Percentiles rank a stretch among this genome's conserved stretches.
These are phyloP conservation scores for Neurospora sublineolata DNA, from an alignment of 495 filamentous ascomycete genomes.

Conservation along the genomic window DNA sequence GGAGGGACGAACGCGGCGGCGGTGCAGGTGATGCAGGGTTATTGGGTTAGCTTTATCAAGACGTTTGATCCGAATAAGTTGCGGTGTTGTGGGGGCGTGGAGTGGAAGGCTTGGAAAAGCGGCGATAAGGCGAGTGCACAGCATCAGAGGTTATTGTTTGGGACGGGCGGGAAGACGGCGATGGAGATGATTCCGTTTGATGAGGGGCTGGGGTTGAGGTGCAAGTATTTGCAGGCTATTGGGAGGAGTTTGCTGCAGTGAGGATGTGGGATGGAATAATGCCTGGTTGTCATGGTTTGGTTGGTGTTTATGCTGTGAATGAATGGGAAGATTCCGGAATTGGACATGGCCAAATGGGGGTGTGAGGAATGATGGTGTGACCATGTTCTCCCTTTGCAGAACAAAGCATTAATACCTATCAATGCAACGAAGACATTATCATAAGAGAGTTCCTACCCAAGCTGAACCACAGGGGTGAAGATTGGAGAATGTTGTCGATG, in stretches of 20 bases:
- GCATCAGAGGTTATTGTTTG: constrained; percentile 40
- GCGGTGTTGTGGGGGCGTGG: constrained; percentile 8
- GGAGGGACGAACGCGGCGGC: constrained; percentile 38
- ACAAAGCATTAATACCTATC: not conserved
- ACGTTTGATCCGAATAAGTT: constrained; percentile 51
- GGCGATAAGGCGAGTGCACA: not conserved
- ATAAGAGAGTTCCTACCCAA: not conserved
- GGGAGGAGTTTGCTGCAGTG: not conserved
- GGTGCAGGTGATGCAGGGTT: constrained; percentile 48
- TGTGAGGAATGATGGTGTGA: not conserved
- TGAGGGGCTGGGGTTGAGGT: constrained; percentile 33
- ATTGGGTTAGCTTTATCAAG: constrained; percentile 60
- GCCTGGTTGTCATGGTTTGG: not conserved
- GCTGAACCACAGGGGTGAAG: not conserved
- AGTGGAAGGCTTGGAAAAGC: constrained; percentile 20
- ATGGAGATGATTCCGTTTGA: constrained; percentile 44
- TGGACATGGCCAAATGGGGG: not conserved
- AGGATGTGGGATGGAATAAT: not conserved
- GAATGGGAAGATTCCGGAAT: not conserved
- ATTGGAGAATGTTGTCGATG: not conserved
- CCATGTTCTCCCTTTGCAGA: not conserved
- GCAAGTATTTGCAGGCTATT: constrained; percentile 33
- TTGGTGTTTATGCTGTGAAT: not conserved
- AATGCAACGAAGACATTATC: not conserved
- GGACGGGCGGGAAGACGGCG: constrained; percentile 38